A percentile compares a stretch with the other conserved stretches of the same genome.
These are phyloP conservation scores for Stentor coeruleus DNA, from an alignment of 73 alveolate genomes.

Conservation along the genomic window DNA sequence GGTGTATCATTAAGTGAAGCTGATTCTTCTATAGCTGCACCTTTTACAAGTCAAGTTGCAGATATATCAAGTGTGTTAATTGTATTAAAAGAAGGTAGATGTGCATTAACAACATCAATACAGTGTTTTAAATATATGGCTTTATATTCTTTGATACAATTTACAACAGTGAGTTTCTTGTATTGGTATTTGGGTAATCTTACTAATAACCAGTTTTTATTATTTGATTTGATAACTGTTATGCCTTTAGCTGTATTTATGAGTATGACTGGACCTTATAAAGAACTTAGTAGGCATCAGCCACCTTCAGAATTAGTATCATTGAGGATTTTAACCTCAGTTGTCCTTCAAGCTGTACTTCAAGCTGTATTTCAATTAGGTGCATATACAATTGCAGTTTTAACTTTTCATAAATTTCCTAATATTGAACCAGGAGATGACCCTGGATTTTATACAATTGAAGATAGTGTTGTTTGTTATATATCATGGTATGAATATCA, in stretches of 20 bases:
- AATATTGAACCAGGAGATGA: conserved; percentile 27
- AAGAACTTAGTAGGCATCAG: background rate
- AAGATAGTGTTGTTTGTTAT: conserved; percentile 38
- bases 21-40: conserved; percentile 79
- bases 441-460: background rate
- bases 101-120: conserved; percentile 54
- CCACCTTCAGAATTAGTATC: conserved; percentile 17
- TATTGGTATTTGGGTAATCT: background rate
- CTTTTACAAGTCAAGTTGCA: conserved; percentile 45
- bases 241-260: background rate
- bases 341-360: background rate
- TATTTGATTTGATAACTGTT: background rate
- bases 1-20: conserved; percentile 69
- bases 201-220: conserved; percentile 1
- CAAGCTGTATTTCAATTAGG: conserved; percentile 24
- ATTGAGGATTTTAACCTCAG: background rate
- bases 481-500: conserved; percentile 69
- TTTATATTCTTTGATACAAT: conserved; percentile 56
- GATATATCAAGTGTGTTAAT: conserved; percentile 49
- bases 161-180: conserved; percentile 41
- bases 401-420: background rate
- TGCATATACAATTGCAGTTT: conserved; percentile 20
- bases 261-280: conserved; percentile 4
- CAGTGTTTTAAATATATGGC: conserved; percentile 57
- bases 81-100: conserved; percentile 50